phyloP scores from a whole-genome alignment of 2,329 filamentous ascomycete genomes.

The Pseudopyrenochaeta lycopersici region DNA sequence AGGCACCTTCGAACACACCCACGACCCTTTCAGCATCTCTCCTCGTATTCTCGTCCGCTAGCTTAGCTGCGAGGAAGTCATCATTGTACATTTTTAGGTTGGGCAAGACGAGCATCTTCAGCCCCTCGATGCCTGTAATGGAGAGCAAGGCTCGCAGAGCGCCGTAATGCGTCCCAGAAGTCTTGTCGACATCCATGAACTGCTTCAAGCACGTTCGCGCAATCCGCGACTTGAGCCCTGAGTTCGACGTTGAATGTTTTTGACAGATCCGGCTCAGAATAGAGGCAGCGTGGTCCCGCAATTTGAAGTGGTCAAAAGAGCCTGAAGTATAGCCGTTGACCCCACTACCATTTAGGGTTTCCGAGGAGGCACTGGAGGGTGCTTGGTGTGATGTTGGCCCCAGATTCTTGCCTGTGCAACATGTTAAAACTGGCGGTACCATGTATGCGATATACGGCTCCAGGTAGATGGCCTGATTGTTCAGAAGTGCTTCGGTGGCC shows the following conservation, averaged over 20 bases:
- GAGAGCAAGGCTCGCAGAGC: slow-evolving; percentile 81
- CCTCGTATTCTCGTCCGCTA: slow-evolving; percentile 60
- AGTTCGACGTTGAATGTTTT: slow-evolving; percentile 83
- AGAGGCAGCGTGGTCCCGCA: slow-evolving; percentile 85
- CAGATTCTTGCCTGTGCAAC: slow-evolving; percentile 83
- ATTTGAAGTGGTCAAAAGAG: slow-evolving; percentile 71
- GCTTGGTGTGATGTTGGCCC: slow-evolving; percentile 65
- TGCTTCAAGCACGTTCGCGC: slow-evolving; percentile 93
- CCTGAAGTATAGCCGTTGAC: slow-evolving; percentile 31
- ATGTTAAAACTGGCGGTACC: slow-evolving; percentile 89
- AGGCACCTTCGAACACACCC: slow-evolving; percentile 63
- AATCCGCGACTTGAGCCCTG: slow-evolving; percentile 84
- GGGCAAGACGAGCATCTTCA: slow-evolving; percentile 69
- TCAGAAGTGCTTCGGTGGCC: slow-evolving; percentile 82
- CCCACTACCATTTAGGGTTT: slow-evolving; percentile 48
- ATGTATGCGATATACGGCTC: slow-evolving; percentile 75
- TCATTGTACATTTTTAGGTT: slow-evolving; percentile 71
- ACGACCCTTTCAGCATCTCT: slow-evolving; percentile 70
- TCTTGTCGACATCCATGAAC: slow-evolving; percentile 86
- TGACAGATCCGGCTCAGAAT: slow-evolving; percentile 80
- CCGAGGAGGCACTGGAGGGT: slow-evolving; percentile 61
- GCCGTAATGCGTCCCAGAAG: slow-evolving; percentile 86
- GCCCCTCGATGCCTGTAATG: slow-evolving; percentile 75
- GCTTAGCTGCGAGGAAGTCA: slow-evolving; percentile 64
- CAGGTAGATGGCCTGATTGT: slow-evolving; percentile 81